Base-by-base conservation (phyloP, 1,284 basidiomycete genomes). In the Tremellales sp. region DNA sequence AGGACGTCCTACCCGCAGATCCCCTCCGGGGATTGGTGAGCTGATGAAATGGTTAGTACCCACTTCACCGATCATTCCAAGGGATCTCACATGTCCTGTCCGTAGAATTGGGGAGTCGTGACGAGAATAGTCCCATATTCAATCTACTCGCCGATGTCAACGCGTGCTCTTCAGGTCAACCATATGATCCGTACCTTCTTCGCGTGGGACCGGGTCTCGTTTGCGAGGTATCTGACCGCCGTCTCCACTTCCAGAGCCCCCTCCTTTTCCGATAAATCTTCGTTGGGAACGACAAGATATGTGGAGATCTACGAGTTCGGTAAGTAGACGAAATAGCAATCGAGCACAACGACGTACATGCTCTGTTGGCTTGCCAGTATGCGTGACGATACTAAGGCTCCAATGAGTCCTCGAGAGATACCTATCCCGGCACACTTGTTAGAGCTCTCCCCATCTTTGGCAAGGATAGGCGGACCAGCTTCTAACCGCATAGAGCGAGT, bases 351-450 rank as follows among this genome's bases (percentile, higher is more conserved):
- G 6, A 53, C 59, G 42, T 21, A 68, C 67, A 26, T 60, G 54
- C 12, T 71, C 68, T 1, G 57, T 65, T 8, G 63, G 63, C 51
- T 69, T 69, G n/a, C 66, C 66, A 2, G 68, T 69, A 21, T 61
- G 61, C 8, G 66, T 61, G 5, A 63, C 67, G 31, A 71, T 71
- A 19, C 58, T 68, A 28, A 66, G 62, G 9, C 59, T 51, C 59
- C 65, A 69, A 45, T 68, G 66, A 1, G 60, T 61, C 7, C 68
- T 51, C 1, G 65, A 68, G 7, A 71, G 53, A 37, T 62, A 66
- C 68, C 68, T 70, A 39, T 40, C 40, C 26, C 43, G 10, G 12
- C 26, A n/a, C 8, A 24, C 43, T 13, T n/a, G 21, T 7, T 27
- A 31, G 29, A 31, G 7, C 24, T 9, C 45, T 24, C 27, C 14